Evolutionary conservation across 805 yeast genomes (phyloP).

Genomic region (Candida caryicola): DNA sequence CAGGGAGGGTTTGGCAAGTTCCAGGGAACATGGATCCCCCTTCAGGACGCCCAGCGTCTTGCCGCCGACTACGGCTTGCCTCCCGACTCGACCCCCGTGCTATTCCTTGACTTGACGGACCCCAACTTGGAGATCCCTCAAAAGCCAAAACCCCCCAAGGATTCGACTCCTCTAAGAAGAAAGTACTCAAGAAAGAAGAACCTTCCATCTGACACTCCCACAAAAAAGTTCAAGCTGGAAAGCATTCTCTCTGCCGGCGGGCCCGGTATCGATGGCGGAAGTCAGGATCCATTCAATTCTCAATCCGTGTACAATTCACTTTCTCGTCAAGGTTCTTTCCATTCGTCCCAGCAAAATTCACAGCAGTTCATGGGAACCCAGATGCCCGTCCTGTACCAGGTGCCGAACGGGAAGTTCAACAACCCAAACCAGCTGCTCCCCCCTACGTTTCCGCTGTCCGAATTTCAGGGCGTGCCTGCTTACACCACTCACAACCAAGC

Average conservation of each 20-base stretch:
- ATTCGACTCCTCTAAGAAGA: slow-evolving; percentile 42
- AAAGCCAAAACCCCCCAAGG: slow-evolving; percentile 34
- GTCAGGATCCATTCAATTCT: slow-evolving; percentile 15
- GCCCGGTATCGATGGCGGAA: slow-evolving; percentile 11
- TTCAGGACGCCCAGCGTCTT: slow-evolving; percentile 58
- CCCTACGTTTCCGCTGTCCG: slow-evolving; percentile 22
- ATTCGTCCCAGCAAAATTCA: slow-evolving; percentile 35
- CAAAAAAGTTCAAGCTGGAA: slow-evolving; percentile 39
- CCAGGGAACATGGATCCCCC: slow-evolving; percentile 96
- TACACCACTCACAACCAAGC: slow-evolving; percentile 16
- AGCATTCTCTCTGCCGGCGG: not conserved
- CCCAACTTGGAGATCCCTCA: slow-evolving; percentile 35
- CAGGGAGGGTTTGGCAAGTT: slow-evolving; percentile 98
- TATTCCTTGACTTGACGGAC: slow-evolving; percentile 35
- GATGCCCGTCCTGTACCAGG: slow-evolving; percentile 8
- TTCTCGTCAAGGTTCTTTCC: slow-evolving; percentile 12
- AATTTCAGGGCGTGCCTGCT: slow-evolving; percentile 12
- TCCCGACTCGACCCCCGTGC: slow-evolving; percentile 40
- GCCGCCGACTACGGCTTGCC: slow-evolving; percentile 41
- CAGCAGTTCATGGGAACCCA: slow-evolving; percentile 64
- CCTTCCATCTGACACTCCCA: slow-evolving; percentile 57
- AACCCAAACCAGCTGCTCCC: slow-evolving; percentile 24
- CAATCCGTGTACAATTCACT: slow-evolving; percentile 16
- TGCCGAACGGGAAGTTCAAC: slow-evolving; percentile 4
- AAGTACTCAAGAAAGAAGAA: slow-evolving; percentile 47